Evolutionary conservation across 805 yeast species (phyloP).

Genomic region (Cyberlindnera euphorbiae): DNA sequence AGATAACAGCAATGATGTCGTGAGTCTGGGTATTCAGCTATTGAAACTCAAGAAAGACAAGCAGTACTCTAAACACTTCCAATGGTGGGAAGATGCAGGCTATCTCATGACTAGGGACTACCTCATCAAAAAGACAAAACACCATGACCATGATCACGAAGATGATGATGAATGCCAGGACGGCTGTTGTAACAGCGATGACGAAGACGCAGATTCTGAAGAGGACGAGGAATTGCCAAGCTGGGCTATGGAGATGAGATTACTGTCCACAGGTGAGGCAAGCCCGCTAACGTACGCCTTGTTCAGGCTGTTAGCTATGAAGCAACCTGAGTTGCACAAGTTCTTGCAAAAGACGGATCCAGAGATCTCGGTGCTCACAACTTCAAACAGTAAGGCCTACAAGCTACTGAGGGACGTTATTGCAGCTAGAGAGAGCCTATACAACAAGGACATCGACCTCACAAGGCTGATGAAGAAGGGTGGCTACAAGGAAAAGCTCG

Average conservation of each 20-base stretch:
- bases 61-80: constrained; percentile 34
- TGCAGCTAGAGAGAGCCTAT: constrained; percentile 14
- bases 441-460: constrained; percentile 8
- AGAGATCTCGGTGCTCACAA: constrained; percentile 12
- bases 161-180: constrained; percentile 19
- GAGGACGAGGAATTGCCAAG: constrained; percentile 27
- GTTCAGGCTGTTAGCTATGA: constrained; percentile 31
- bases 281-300: constrained; percentile 41
- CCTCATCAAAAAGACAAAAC: constrained; percentile 9
- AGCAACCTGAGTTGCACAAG: constrained; percentile 24
- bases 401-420: constrained; percentile 19
- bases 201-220: constrained; percentile 13
- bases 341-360: constrained; percentile 20
- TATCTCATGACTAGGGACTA: constrained; percentile 28
- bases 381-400: constrained; percentile 15
- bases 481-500: constrained; percentile 13
- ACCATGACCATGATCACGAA: constrained; percentile 16
- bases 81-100: constrained; percentile 48
- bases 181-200: constrained; percentile 16
- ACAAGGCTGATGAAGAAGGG: constrained; percentile 14
- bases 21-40: constrained; percentile 58
- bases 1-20: constrained; percentile 55
- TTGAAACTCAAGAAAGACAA: constrained; percentile 30
- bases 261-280: constrained; percentile 39
- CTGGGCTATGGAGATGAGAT: constrained; percentile 41